Evolutionary conservation across 495 filamentous ascomycete species (phyloP), one percentile per base, ranked within the genome.

Genomic region (Xylaria nigripes): DNA sequence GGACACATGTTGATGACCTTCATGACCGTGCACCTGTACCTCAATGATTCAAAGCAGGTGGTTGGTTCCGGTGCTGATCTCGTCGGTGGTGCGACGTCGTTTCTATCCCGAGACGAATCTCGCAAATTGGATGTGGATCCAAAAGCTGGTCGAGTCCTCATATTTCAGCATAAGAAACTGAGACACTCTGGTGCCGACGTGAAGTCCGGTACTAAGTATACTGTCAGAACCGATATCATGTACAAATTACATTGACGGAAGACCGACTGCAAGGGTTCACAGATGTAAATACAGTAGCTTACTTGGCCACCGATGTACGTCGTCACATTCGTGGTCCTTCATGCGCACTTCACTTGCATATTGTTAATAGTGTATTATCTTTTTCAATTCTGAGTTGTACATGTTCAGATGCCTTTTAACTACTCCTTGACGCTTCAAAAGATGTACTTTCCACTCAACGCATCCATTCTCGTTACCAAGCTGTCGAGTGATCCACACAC

Each of bases 11-110:
- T 66, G 9, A 46, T 86, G 65, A 87, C 88, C 2, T 77, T 82
- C 49, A 85, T 83, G 60, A 95, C 91, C 0, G 68, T 95, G 23
- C 91, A 96, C 54, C 67, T 95, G 15, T 96, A 95, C 66, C 76
- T 96, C 47, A 90, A 87, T 63, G 72, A 76, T 51, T 73, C 68
- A 44, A 62, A 68, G 55, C 65, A 69, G 15, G 71, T 67, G 51
- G 67, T 45, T 6, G 62, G 56, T 3, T 55, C 58, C 6, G 42
- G 54, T 41, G 52, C 57, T 2, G 75, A 73, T 29, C 63, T 85
- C 12, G 61, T 72, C 0, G 86, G 88, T 1, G 87, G 87, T 19
- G 80, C 87, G 4, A 90, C 88, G 15, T 77, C 80, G 1, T 90
- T 91, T 64, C 70, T 77, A 41, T 78, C 74, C 1, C 55, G 25